A percentile compares a stretch with the other conserved stretches of the same genome.
Conservation (phyloP, 192 early-diverging fungal species). For the Phycomyces blakesleeanus region DNA sequence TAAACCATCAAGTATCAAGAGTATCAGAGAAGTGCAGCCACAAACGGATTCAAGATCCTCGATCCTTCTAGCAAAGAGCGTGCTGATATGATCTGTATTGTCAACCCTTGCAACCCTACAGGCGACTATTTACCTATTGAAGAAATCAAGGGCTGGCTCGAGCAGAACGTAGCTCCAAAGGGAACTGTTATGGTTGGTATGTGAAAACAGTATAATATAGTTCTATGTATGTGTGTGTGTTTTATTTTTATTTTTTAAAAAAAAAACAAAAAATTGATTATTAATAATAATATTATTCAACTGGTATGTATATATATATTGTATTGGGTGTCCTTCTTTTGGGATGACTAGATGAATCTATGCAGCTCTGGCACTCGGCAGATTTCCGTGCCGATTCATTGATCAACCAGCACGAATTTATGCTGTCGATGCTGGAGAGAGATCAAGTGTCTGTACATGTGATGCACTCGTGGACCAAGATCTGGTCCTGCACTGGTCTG, state of each 20-base stretch:
- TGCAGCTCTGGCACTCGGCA: conserved; percentile 90
- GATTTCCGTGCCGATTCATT: conserved; percentile 81
- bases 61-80: conserved; percentile 46
- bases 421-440: conserved; percentile 53
- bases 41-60: conserved; percentile 68
- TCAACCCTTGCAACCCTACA: conserved; percentile 92
- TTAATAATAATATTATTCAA: too few relatives aligned
- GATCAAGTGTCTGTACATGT: conserved; percentile 76
- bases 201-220: conserved; percentile 11
- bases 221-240: too few relatives aligned
- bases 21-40: conserved; percentile 81
- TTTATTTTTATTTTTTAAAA: too few relatives aligned
- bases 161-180: conserved; percentile 68
- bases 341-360: conserved; percentile 86
- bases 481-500: conserved; percentile 91
- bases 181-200: conserved; percentile 79
- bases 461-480: conserved; percentile 93
- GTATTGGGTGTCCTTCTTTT: too few relatives aligned
- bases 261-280: too few relatives aligned
- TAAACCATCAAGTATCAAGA: conserved; percentile 71
- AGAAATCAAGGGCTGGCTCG: conserved; percentile 73
- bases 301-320: too few relatives aligned
- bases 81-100: conserved; percentile 75
- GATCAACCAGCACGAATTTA: conserved; percentile 66
- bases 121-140: conserved; percentile 78